Evolutionary conservation across 352 stramenopile species (phyloP).

Genomic region (Pythium volutum): DNA sequence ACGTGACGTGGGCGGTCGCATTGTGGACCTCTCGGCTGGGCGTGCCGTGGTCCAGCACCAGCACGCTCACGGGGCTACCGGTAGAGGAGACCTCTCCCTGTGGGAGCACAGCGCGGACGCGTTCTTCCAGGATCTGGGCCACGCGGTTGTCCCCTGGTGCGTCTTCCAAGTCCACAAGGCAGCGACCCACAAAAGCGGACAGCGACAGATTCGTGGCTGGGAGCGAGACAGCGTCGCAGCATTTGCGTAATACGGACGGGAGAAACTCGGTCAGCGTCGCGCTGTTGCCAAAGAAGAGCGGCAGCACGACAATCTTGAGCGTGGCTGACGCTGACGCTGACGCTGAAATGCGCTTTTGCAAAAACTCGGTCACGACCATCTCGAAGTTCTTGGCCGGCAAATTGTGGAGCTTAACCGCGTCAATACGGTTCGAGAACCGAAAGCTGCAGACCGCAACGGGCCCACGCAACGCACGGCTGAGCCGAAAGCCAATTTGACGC

Average conservation of each 20-base stretch:
- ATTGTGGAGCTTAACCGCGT: constrained; percentile 52
- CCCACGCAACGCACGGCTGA: constrained; percentile 51
- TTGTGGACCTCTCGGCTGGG: constrained; percentile 70
- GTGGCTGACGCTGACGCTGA: background rate
- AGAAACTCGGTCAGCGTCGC: constrained; percentile 75
- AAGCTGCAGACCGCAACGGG: constrained; percentile 75
- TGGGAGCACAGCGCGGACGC: constrained; percentile 39
- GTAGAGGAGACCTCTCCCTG: constrained; percentile 16
- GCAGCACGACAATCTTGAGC: constrained; percentile 56
- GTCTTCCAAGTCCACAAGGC: constrained; percentile 49
- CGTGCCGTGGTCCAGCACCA: constrained; percentile 80
- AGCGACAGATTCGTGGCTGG: background rate
- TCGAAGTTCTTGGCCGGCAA: constrained; percentile 65
- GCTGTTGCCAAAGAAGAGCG: constrained; percentile 80
- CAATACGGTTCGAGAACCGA: constrained; percentile 74
- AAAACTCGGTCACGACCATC: constrained; percentile 46
- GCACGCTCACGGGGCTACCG: constrained; percentile 31
- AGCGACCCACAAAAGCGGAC: constrained; percentile 43
- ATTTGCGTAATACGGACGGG: constrained; percentile 51
- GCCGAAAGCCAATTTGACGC: constrained; percentile 62
- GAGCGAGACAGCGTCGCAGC: constrained; percentile 22
- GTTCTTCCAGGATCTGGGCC: constrained; percentile 57
- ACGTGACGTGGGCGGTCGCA: constrained; percentile 49
- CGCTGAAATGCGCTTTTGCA: constrained; percentile 24
- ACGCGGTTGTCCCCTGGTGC: constrained; percentile 51